Evolutionary conservation across 2,329 filamentous ascomycete species (phyloP), one percentile per base, ranked within the genome.

Genomic region (Colletotrichum sp.): DNA sequence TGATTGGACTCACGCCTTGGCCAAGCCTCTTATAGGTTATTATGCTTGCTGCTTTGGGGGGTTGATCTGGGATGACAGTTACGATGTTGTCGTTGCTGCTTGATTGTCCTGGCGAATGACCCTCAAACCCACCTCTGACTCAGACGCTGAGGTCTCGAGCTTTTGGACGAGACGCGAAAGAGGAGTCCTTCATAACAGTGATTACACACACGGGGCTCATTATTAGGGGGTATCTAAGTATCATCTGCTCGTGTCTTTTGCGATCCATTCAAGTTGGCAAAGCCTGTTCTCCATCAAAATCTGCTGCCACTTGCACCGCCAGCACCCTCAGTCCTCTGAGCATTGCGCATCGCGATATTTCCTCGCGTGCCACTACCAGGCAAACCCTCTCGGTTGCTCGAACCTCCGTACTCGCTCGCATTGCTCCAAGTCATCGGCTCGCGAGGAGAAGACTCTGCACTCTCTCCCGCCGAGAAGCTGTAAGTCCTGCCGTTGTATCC

Each of bases 401-500:
- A 59, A 26, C 75, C 66, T 32, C 79, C 78, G 56, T 80, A 74
- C 71, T 83, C 80, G 68, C 81, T 83, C 10, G 78, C 78, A 28
- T 79, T 78, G 71, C 81, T 82, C 82, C 82, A 83, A 18, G 74
- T 72, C 13, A 65, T 75, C 3, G 77, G 76, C 38, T 81, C 80
- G n/a, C 76, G 69, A 10, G 76, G 77, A 28, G 76, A 79, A 36
- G 78, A 77, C 48, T 71, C 73, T 14, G 77, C 78, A 21, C 76
- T 79, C 32, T 79, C 80, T 30, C 79, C 81, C 10, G 79, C 73
- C 34, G 80, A 80, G 65, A 80, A 78, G 52, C 78, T 80, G 66
- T 80, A 81, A 21, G 78, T 71, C 66, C 77, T 77, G 3, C 79
- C 79, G 1, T 64, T 71, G 66, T 80, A 79, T 8, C 79, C 80